phyloP scores from a whole-genome alignment of 2,329 filamentous ascomycete genomes.

The Orbilia ellipsospora region DNA sequence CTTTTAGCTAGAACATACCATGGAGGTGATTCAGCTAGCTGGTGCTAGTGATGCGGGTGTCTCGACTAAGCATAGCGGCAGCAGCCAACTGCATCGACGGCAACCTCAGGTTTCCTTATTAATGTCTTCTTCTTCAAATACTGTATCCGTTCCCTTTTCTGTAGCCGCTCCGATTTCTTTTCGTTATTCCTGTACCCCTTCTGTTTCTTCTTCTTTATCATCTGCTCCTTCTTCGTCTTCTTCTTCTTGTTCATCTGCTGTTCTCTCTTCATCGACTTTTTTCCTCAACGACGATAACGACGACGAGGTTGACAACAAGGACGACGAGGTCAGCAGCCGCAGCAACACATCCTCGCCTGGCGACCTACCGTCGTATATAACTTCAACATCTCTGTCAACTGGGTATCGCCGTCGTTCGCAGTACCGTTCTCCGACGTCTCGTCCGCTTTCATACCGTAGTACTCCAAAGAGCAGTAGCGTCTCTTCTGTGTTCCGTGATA shows the following conservation, averaged over 20 bases:
- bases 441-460: constrained; percentile 40
- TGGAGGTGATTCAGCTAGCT: constrained; percentile 55
- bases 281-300: constrained; percentile 46
- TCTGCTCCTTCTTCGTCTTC: constrained; percentile 17
- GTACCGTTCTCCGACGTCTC: constrained; percentile 46
- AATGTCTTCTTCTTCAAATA: constrained; percentile 44
- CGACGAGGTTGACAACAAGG: constrained; percentile 33
- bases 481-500: constrained; percentile 47
- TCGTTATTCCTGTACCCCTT: constrained; percentile 40
- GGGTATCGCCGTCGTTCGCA: constrained; percentile 44
- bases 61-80: constrained; percentile 33
- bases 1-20: constrained; percentile 52
- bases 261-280: constrained; percentile 23
- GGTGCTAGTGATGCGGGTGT: constrained; percentile 28
- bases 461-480: constrained; percentile 16
- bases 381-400: constrained; percentile 20
- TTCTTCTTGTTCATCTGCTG: constrained; percentile 19
- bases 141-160: constrained; percentile 28
- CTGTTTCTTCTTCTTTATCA: constrained; percentile 26
- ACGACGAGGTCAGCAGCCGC: constrained; percentile 36
- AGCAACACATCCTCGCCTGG: constrained; percentile 51
- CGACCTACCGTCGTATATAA: constrained; percentile 46
- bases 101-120: constrained; percentile 54
- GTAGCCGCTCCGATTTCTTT: constrained; percentile 36
- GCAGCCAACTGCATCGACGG: constrained; percentile 47